Evolutionary conservation across 148 eudicot genomes (phyloP), one percentile per base, ranked within the genome.

Genomic region (Fagopyrum esculentum): DNA sequence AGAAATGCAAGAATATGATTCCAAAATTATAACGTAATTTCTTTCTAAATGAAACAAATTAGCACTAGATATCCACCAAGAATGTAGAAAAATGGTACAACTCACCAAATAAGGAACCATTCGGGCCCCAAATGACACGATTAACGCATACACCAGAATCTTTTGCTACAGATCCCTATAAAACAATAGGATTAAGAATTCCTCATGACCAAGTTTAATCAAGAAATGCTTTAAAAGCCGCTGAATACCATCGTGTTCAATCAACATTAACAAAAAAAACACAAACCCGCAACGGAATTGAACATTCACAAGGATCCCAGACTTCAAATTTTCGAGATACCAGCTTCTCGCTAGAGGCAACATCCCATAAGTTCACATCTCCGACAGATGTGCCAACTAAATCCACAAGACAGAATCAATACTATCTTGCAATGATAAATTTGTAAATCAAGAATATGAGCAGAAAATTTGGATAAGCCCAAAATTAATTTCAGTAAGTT

Each of bases 71-170:
- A 29, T 26, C 40, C 43, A 46, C 15, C 35, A 9, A 47, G 16
- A 47, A 9, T 47, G 22, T 6, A 17, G 35, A 35, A 35, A 35
- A 35, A 35, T 35, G 2, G 7, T 77, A 64, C 17, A 77, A 66
- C 91, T 77, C 77, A 93, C 98, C 98, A 74, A 91, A 87, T 59
- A 89, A 76, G 79, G 87, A 80, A 78, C 98, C 98, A 87, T 93
- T 94, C 45, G 92, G 90, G 75, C 98, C 89, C 98, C 98, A 93
- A 54, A 85, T 86, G 55, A 93, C 87, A 76, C 98, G 97, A 79
- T 89, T 93, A 45, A 91, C 97, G 76, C 87, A 88, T 35, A 87
- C 89, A 66, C 85, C 77, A 6, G 91, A 90, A 78, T 91, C 93
- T 79, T 90, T 91, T 13, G 80, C 86, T 57, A 89, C 75, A 78